These are phyloP conservation scores for Diaporthe citriasiana DNA, from an alignment of 2,329 filamentous ascomycete species.

Conservation along the genomic window DNA sequence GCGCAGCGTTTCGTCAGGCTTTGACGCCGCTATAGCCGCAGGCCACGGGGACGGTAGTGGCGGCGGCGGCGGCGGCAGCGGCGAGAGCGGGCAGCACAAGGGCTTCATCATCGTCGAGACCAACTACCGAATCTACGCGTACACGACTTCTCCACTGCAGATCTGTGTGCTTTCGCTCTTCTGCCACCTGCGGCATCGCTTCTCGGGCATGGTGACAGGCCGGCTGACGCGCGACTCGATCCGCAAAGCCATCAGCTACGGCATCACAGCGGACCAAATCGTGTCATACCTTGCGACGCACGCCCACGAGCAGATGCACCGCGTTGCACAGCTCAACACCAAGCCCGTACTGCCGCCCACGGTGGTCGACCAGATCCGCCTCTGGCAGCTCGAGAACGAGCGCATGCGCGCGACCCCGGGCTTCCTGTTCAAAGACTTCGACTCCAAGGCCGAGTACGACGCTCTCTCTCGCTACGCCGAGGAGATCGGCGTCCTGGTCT, in stretches of 20 bases:
- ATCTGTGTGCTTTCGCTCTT: slow-evolving; percentile 96
- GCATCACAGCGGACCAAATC: slow-evolving; percentile 96
- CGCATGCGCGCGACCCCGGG: slow-evolving; percentile 87
- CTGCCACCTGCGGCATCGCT: slow-evolving; percentile 87
- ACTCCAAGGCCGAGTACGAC: slow-evolving; percentile 77
- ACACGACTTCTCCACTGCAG: slow-evolving; percentile 93
- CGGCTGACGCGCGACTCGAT: slow-evolving; percentile 92
- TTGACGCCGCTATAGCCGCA: slow-evolving; percentile 75
- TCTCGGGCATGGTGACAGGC: slow-evolving; percentile 93
- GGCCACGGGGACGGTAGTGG: slow-evolving; percentile 72
- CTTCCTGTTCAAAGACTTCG: slow-evolving; percentile 92
- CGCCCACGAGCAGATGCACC: slow-evolving; percentile 94
- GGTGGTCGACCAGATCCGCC: slow-evolving; percentile 94
- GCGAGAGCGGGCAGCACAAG: slow-evolving; percentile 62
- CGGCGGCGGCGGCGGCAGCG: slow-evolving; percentile 51
- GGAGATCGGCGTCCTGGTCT: slow-evolving; percentile 90
- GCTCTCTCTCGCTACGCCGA: slow-evolving; percentile 84
- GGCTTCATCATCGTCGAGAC: slow-evolving; percentile 97
- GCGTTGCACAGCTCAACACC: slow-evolving; percentile 69
- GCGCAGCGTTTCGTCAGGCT: slow-evolving; percentile 76
- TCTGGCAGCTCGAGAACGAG: slow-evolving; percentile 98
- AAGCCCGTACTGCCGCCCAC: slow-evolving; percentile 89
- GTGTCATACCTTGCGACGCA: slow-evolving; percentile 93
- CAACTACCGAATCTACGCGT: slow-evolving; percentile 97
- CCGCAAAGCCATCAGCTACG: slow-evolving; percentile 86